phyloP scores from a whole-genome alignment of 345 rosid genomes.

The Camelina laxa region DNA sequence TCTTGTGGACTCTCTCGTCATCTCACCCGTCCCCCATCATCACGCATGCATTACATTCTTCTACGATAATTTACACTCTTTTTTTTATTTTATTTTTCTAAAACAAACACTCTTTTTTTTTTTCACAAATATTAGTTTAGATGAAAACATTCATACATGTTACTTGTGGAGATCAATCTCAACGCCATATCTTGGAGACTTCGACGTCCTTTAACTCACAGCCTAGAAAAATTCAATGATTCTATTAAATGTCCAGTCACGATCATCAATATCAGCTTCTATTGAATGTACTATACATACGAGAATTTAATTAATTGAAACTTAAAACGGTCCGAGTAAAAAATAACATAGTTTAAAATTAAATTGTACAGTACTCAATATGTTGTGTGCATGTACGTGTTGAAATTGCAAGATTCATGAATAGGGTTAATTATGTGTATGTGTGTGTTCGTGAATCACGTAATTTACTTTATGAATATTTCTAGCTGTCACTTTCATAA shows the following conservation, averaged over 20 bases:
- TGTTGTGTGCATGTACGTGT: constrained; percentile 30
- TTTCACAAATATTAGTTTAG: background rate
- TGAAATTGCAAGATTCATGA: constrained; percentile 29
- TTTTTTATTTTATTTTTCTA: background rate
- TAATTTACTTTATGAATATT: constrained; percentile 7
- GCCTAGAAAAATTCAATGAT: background rate
- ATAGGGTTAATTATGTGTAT: background rate
- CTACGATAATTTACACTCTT: background rate
- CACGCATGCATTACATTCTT: constrained; percentile 39
- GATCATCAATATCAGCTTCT: background rate
- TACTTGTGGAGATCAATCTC: constrained; percentile 2
- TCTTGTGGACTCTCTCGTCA: constrained; percentile 38
- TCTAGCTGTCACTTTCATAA: constrained; percentile 16
- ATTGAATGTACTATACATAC: background rate
- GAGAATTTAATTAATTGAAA: background rate
- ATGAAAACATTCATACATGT: constrained; percentile 1
- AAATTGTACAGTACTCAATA: background rate
- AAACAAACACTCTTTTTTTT: constrained; percentile 32
- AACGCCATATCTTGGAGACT: constrained; percentile 8
- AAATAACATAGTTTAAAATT: background rate
- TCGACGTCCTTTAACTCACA: constrained; percentile 3
- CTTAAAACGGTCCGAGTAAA: background rate
- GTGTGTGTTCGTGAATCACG: constrained; percentile 23
- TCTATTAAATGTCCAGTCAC: background rate
- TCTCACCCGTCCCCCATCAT: constrained; percentile 36